phyloP scores from a whole-genome alignment of 306 rosid genomes.

The Crotalaria pallida region DNA sequence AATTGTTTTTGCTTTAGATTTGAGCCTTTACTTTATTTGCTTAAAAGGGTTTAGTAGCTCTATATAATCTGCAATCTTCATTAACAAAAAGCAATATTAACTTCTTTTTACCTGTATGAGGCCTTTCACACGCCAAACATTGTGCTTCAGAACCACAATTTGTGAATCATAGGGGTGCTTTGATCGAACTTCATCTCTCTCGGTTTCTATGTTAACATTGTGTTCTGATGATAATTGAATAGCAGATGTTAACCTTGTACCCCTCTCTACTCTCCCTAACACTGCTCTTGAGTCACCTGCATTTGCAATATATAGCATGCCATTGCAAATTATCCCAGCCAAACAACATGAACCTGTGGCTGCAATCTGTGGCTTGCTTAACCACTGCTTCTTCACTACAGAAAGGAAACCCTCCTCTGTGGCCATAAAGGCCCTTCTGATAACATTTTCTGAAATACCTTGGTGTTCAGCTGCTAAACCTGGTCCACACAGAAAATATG shows the following conservation, averaged over 20 bases:
- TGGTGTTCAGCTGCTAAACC: conserved; percentile 53
- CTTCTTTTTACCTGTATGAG: conserved; percentile 58
- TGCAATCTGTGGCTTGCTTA: conserved; percentile 58
- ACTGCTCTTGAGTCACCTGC: conserved; percentile 76
- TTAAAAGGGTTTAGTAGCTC: not conserved
- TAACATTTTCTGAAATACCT: conserved; percentile 58
- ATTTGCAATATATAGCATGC: conserved; percentile 58
- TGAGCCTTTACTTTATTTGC: not conserved
- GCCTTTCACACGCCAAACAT: conserved; percentile 90
- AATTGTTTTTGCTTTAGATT: not conserved
- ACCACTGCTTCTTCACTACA: conserved; percentile 66
- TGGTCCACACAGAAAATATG: conserved; percentile 25
- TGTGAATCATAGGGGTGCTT: conserved; percentile 65
- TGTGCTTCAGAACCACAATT: conserved; percentile 61
- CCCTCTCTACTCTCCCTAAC: conserved; percentile 57
- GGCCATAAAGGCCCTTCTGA: conserved; percentile 52
- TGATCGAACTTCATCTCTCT: conserved; percentile 55
- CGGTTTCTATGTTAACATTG: conserved; percentile 62
- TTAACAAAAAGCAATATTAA: not conserved
- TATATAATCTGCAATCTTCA: not conserved
- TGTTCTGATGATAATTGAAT: conserved; percentile 75
- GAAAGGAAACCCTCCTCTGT: conserved; percentile 76
- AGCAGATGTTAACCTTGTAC: conserved; percentile 57
- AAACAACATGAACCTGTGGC: conserved; percentile 72
- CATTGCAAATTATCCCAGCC: conserved; percentile 68